A percentile compares a stretch with the other conserved stretches of the same genome.
Conservation (phyloP, 2,329 filamentous ascomycete genomes). For the Tricladium varicosporioides region DNA sequence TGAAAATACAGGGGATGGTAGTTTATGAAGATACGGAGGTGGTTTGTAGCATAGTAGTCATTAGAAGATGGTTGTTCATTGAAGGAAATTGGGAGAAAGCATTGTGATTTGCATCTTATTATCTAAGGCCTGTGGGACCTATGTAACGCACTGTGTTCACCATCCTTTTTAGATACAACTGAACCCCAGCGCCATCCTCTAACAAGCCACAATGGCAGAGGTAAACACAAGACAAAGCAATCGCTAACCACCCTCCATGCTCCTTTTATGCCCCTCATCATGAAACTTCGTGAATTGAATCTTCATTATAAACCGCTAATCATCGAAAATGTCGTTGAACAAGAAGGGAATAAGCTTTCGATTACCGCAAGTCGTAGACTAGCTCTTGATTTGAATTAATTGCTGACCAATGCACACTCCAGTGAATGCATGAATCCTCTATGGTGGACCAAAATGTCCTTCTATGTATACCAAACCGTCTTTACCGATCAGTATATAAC, state of each 20-base stretch:
- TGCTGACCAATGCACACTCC: not conserved
- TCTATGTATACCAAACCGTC: not conserved
- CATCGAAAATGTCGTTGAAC: slow-evolving; percentile 9
- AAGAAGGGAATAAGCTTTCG: slow-evolving; percentile 2
- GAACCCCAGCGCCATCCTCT: slow-evolving; percentile 7
- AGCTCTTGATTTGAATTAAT: too few relatives aligned
- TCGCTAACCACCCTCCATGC: slow-evolving; percentile 13
- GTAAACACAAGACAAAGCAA: slow-evolving; percentile 7
- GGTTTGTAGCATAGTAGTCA: slow-evolving; percentile 14
- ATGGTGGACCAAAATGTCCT: not conserved
- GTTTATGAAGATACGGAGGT: too few relatives aligned
- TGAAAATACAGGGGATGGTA: not conserved
- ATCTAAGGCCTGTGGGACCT: slow-evolving; percentile 5
- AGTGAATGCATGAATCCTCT: not conserved
- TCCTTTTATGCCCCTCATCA: slow-evolving; percentile 6
- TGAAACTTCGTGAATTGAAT: slow-evolving; percentile 5
- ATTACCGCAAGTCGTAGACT: not conserved
- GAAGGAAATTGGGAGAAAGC: not conserved
- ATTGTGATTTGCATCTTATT: slow-evolving; percentile 14
- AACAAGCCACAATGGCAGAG: not conserved
- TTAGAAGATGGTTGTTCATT: not conserved
- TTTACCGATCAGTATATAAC: not conserved
- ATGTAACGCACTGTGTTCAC: slow-evolving; percentile 2
- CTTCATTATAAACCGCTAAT: slow-evolving; percentile 9
- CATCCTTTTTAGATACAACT: slow-evolving; percentile 8